A percentile compares a stretch with the other conserved stretches of the same genome.
These are phyloP conservation scores for Quercus variabilis DNA, from an alignment of 306 rosid species.

Conservation along the genomic window DNA sequence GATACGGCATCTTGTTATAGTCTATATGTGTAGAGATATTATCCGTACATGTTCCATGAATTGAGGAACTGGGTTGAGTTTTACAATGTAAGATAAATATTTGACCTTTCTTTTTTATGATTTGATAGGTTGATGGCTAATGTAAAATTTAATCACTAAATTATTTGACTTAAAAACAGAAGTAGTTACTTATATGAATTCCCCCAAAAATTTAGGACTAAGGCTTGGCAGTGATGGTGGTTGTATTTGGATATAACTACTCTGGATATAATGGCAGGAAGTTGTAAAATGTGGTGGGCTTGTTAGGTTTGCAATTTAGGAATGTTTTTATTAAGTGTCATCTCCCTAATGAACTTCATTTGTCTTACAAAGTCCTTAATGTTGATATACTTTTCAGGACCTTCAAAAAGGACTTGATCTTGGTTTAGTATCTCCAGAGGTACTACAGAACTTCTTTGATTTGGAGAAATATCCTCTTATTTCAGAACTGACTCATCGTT, in stretches of 20 bases:
- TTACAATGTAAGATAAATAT: not conserved
- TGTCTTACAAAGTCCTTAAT: constrained; percentile 11
- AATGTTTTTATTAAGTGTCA: not conserved
- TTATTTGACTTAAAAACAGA: too few species aligned
- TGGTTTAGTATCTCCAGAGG: constrained; percentile 95
- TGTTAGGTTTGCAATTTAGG: not conserved
- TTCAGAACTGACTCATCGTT: constrained; percentile 81
- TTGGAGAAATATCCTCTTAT: constrained; percentile 87
- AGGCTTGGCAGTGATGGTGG: too few species aligned
- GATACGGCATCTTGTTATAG: too few species aligned
- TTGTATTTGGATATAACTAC: not conserved
- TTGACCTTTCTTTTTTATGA: too few species aligned
- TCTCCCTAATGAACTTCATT: not conserved
- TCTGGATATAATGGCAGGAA: not conserved
- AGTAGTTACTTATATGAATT: too few species aligned
- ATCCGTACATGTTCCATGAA: not conserved
- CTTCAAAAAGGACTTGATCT: constrained; percentile 96
- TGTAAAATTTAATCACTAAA: too few species aligned
- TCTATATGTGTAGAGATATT: not conserved
- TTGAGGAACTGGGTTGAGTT: not conserved
- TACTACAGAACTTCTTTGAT: constrained; percentile 86
- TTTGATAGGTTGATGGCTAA: too few species aligned
- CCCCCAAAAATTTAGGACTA: too few species aligned
- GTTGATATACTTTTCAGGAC: constrained; percentile 56
- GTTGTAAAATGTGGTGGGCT: not conserved